Evolutionary conservation across 805 yeast species (phyloP).

Genomic region (Kodamaea neixiangensis): DNA sequence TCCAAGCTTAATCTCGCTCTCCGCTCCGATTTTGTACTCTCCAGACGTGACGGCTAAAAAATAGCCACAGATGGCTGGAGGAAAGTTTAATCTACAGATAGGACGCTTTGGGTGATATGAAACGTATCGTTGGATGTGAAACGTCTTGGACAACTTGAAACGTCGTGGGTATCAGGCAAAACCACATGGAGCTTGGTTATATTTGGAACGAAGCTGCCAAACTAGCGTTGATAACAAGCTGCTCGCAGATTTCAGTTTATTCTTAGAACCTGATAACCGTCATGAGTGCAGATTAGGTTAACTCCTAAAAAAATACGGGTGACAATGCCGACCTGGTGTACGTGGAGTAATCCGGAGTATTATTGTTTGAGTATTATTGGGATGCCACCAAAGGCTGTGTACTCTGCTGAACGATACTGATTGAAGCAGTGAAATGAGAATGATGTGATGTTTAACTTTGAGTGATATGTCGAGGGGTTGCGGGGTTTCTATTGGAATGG

Average conservation of each 20-base stretch:
- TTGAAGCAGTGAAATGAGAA: no score
- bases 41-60: background rate
- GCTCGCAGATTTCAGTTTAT: no score
- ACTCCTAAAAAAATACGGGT: background rate
- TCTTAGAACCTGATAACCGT: background rate
- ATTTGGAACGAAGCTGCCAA: no score
- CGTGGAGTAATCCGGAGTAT: background rate
- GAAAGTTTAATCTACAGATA: background rate
- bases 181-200: no score
- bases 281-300: background rate
- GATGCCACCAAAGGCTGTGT: no score
- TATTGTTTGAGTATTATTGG: background rate
- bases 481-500: no score
- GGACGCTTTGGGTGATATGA: background rate
- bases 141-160: background rate
- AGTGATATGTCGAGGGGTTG: no score
- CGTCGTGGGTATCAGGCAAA: background rate
- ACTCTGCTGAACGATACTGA: no score
- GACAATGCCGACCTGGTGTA: no score
- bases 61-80: background rate
- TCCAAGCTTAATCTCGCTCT: background rate
- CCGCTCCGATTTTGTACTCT: background rate
- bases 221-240: no score
- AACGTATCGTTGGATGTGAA: background rate
- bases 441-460: no score